A percentile compares a stretch with the other conserved stretches of the same genome.
These are phyloP conservation scores for Pseudovirgaria hyperparasitica DNA, from an alignment of 2,329 filamentous ascomycete genomes.

Conservation along the genomic window DNA sequence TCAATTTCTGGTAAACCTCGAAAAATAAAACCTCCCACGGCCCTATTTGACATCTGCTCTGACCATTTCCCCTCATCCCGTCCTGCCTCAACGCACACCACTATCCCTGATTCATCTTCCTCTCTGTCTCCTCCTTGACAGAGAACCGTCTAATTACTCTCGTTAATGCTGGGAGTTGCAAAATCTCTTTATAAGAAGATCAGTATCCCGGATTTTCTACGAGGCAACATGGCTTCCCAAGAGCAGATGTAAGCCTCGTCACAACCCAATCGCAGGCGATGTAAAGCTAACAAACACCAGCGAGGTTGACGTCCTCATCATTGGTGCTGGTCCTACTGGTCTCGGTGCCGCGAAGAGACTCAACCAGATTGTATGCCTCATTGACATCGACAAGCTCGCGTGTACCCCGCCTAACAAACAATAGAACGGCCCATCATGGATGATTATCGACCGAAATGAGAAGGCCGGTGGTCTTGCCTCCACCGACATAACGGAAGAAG, in stretches of 20 bases:
- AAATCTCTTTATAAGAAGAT: too few relatives aligned
- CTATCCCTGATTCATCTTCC: constrained; percentile 3
- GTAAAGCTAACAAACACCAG: constrained; percentile 34
- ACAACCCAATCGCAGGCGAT: constrained; percentile 12
- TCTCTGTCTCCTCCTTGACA: constrained; percentile 2
- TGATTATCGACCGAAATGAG: constrained; percentile 87
- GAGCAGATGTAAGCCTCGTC: constrained; percentile 26
- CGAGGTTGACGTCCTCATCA: constrained; percentile 92
- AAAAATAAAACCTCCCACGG: too few relatives aligned
- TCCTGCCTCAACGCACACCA: too few relatives aligned
- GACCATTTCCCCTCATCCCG: too few relatives aligned
- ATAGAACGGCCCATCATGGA: constrained; percentile 84
- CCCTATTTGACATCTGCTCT: too few relatives aligned
- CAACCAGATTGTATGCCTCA: constrained; percentile 70
- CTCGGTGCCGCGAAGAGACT: constrained; percentile 96
- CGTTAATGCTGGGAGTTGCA: constrained; percentile 25
- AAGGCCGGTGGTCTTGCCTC: constrained; percentile 91
- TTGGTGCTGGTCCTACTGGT: constrained; percentile 94
- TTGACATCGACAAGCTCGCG: constrained; percentile 4
- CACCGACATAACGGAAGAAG: constrained; percentile 88
- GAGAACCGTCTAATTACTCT: constrained; percentile 10
- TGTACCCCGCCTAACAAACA: constrained; percentile 12
- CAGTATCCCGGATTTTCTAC: constrained; percentile 28
- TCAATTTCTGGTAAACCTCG: too few relatives aligned
- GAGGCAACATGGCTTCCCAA: constrained; percentile 27